phyloP scores from a whole-genome alignment of 306 rosid species.

The Erythrophleum fordii region DNA sequence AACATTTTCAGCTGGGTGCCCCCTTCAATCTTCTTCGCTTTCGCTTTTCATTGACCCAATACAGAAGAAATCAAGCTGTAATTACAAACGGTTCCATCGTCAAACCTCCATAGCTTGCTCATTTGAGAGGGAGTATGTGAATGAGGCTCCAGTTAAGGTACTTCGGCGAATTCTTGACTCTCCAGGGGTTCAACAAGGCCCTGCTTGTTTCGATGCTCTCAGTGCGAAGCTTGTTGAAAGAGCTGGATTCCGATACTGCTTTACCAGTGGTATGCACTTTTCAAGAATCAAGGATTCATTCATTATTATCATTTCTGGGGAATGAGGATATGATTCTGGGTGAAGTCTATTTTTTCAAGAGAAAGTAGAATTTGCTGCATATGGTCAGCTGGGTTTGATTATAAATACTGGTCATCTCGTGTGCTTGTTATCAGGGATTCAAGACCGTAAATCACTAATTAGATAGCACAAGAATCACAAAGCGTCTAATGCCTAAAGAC shows the following conservation, averaged over 20 bases:
- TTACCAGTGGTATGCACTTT: constrained; percentile 66
- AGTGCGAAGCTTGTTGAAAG: constrained; percentile 80
- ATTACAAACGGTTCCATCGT: not conserved
- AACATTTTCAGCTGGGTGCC: not conserved
- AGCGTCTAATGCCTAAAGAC: not conserved
- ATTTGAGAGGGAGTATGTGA: constrained; percentile 14
- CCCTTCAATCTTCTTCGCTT: not conserved
- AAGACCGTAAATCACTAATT: not conserved
- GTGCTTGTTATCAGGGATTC: not conserved
- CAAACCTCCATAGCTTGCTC: constrained; percentile 40
- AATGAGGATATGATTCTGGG: not conserved
- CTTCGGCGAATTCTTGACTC: constrained; percentile 62
- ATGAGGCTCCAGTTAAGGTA: constrained; percentile 52
- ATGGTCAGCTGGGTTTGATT: not conserved
- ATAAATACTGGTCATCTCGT: not conserved
- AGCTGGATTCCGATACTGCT: constrained; percentile 77
- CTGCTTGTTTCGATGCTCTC: constrained; percentile 86
- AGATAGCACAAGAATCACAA: not conserved
- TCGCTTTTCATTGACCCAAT: not conserved
- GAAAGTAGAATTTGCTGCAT: not conserved
- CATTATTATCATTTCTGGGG: not conserved
- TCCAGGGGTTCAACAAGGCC: constrained; percentile 82
- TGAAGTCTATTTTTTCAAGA: not conserved
- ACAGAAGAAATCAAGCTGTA: not conserved
- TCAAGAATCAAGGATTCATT: not conserved